A percentile compares a stretch with the other conserved stretches of the same genome.
Evolutionary conservation across 2,329 filamentous ascomycete genomes (phyloP).

Genomic region (Neonectria sp.): DNA sequence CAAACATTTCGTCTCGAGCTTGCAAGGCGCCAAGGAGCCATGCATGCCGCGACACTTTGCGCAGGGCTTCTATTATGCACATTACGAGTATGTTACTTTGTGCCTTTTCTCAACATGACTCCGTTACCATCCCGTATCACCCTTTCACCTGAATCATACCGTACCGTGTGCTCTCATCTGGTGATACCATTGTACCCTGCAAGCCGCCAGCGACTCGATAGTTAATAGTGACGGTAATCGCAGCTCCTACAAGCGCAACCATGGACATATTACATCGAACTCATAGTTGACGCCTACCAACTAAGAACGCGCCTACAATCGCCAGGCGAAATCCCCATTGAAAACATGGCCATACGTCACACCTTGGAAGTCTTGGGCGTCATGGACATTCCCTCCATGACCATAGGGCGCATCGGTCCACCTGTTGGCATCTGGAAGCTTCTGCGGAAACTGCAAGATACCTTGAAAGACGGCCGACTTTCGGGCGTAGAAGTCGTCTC

Average conservation of each 20-base stretch:
- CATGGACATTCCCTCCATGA: constrained; percentile 42
- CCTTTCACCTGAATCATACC: no score
- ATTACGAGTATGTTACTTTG: constrained; percentile 36
- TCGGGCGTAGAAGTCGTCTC: constrained; percentile 38
- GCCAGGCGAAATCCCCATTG: constrained; percentile 26
- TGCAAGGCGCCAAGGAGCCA: constrained; percentile 31
- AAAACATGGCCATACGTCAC: constrained; percentile 35
- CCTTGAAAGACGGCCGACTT: constrained; percentile 22
- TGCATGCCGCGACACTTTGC: constrained; percentile 39
- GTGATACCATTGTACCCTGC: no score
- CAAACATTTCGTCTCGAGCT: constrained; percentile 44
- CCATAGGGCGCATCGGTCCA: constrained; percentile 33
- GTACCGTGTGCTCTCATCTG: neutral
- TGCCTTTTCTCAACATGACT: no score
- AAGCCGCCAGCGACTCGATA: neutral
- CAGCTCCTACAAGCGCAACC: constrained; percentile 42
- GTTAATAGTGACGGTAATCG: neutral
- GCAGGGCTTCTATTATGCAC: constrained; percentile 43
- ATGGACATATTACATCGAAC: constrained; percentile 43
- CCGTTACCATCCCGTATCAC: no score
- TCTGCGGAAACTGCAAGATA: constrained; percentile 37
- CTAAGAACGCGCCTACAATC: constrained; percentile 31
- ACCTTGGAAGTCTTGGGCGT: constrained; percentile 42
- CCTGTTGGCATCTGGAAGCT: constrained; percentile 44
- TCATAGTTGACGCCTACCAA: constrained; percentile 41